Conservation (phyloP, 371 early-diverging fungal species). For the Circinella umbellata region DNA sequence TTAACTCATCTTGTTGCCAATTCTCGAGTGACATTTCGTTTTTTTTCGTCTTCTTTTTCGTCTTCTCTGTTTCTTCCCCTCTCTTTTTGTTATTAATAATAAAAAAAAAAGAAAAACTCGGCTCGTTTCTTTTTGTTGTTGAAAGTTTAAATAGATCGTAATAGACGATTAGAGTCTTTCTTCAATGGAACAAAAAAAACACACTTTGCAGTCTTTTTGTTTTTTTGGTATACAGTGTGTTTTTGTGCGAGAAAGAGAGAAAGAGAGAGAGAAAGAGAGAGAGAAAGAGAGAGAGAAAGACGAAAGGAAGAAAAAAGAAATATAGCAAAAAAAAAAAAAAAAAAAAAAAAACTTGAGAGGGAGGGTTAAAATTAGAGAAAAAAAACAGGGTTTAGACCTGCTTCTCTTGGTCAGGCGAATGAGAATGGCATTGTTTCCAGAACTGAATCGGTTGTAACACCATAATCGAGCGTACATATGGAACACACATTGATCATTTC, state of each 20-base stretch:
- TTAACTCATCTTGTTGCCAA: constrained; percentile 8
- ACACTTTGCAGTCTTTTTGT: background rate
- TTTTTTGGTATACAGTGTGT: background rate
- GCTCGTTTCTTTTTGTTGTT: background rate
- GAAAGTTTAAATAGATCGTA: background rate
- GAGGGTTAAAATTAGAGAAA: background rate
- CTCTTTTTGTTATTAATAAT: background rate
- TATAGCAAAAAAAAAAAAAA: no score
- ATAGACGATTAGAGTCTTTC: background rate
- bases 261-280: background rate
- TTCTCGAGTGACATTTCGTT: background rate
- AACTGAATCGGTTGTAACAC: background rate
- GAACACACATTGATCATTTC: no score
- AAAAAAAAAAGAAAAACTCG: background rate
- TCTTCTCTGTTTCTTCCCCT: background rate
- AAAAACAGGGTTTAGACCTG: background rate
- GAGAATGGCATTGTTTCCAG: background rate
- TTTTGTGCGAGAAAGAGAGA: background rate
- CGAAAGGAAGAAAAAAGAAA: no score
- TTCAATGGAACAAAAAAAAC: background rate
- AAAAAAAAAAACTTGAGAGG: no score
- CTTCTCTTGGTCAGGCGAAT: background rate
- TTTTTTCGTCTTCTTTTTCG: background rate
- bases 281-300: background rate
- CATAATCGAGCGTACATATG: background rate